Evolutionary conservation across 495 filamentous ascomycete species (phyloP), one percentile per base, ranked within the genome.

Genomic region (Copromyces sp.): DNA sequence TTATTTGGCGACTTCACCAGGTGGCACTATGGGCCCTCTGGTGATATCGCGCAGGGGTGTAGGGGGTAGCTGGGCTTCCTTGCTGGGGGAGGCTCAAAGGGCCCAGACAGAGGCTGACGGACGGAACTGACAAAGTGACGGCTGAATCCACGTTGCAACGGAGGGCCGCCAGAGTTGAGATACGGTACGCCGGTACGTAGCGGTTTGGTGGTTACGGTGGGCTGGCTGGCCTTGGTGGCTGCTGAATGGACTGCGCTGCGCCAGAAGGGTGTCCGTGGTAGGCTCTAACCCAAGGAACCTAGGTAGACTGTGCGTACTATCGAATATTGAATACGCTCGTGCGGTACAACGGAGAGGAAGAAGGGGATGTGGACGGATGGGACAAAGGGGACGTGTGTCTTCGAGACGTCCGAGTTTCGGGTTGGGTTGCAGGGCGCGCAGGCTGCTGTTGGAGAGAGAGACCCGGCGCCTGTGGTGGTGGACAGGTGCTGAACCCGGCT

Each of bases 11-110:
- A 53, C 38, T 68, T 37, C 69, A 74, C 72, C 72, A 74, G 72
- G 69, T 73, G 72, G 72, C 72, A 71, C 72, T 65, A 65, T 65
- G 53, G 53, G 53, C 53, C 53, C 53, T 65, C 53, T 65, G 53
- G 53, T 65, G 53, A 65, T 65, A 65, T 65, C 53, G 53, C 53
- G 53, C 53, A 65, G 53, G 53, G 53, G 53, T 65, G 53, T 65
- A 65, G 53, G 53, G 53, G 53, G 53, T 65, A 65, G 53, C 53
- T 35, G 53, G 53, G 29, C 53, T 65, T 65, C 32, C 32, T 65
- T 17, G 53, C 53, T 35, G 53, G 29, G 53, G 53, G 7, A 65
- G 53, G 53, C 53, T 65, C 53, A 65, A 61, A 32, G 45, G 53
- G 53, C 53, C 53, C 53, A 65, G 29, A 14, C 53, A 65, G 29